Evolutionary conservation across 164 flowering plant genomes (phyloP).

Genomic region (Macadamia tetraphylla): DNA sequence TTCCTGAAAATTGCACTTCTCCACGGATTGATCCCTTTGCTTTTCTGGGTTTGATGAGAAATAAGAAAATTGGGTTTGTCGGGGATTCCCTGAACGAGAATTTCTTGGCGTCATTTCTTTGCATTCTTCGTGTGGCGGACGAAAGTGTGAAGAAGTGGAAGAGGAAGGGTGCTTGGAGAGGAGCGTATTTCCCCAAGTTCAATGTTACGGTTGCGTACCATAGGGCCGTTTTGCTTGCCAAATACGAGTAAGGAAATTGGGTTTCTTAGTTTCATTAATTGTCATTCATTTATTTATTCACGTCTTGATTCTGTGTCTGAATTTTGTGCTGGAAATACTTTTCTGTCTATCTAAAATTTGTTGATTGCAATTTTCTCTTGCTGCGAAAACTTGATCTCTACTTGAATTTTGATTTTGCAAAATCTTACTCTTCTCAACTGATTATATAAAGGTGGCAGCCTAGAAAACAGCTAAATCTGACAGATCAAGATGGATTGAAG

Average conservation of each 20-base stretch:
- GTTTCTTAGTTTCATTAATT: no score
- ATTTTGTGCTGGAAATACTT: background rate
- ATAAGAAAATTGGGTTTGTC: constrained; percentile 71
- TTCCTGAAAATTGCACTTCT: constrained; percentile 50
- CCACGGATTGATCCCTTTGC: constrained; percentile 43
- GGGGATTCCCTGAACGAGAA: constrained; percentile 37
- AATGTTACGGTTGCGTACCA: constrained; percentile 94
- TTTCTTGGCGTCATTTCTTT: constrained; percentile 59
- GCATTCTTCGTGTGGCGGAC: constrained; percentile 50
- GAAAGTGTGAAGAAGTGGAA: no score
- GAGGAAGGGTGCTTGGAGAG: no score
- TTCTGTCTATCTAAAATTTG: no score
- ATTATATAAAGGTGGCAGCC: constrained; percentile 85
- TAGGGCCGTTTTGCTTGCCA: constrained; percentile 86
- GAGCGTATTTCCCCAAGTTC: constrained; percentile 58
- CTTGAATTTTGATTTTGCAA: no score
- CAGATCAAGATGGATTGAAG: constrained; percentile 40
- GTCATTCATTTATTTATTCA: background rate
- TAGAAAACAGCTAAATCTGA: constrained; percentile 22
- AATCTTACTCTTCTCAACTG: constrained; percentile 47
- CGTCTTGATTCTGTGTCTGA: background rate
- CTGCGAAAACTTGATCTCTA: no score
- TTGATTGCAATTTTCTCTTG: no score
- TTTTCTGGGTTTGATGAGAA: constrained; percentile 63
- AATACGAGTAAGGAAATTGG: constrained; percentile 60